These are phyloP conservation scores for Colletotrichum euphorbiae DNA, from an alignment of 2,329 filamentous ascomycete species.

Conservation along the genomic window DNA sequence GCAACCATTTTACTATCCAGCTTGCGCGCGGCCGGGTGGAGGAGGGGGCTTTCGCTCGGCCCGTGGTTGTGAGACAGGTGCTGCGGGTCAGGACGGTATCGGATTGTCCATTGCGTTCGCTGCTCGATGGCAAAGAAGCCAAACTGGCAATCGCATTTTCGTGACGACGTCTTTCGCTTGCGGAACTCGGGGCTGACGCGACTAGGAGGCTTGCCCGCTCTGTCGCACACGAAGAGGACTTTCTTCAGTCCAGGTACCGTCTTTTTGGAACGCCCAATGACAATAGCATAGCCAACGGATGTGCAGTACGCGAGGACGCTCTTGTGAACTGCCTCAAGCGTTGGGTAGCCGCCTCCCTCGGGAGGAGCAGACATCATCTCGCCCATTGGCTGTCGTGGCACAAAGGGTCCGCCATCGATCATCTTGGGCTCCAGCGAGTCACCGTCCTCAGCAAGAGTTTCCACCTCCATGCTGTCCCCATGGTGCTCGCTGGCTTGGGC, in stretches of 20 bases:
- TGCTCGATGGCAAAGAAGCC: constrained; percentile 78
- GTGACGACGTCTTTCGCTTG: constrained; percentile 75
- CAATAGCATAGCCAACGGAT: constrained; percentile 75
- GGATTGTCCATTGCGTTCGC: constrained; percentile 74
- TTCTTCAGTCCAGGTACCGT: constrained; percentile 75
- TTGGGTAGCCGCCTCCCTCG: constrained; percentile 72
- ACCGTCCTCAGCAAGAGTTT: constrained; percentile 59
- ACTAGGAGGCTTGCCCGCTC: constrained; percentile 71
- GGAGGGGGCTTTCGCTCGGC: constrained; percentile 74
- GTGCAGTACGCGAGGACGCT: constrained; percentile 74
- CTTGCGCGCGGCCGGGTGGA: constrained; percentile 74
- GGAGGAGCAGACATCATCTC: constrained; percentile 72
- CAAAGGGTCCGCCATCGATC: constrained; percentile 61
- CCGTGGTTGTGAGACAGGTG: constrained; percentile 74
- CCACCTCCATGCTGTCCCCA: constrained; percentile 65
- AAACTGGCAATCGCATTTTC: constrained; percentile 76
- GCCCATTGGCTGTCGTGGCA: constrained; percentile 67
- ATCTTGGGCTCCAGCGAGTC: constrained; percentile 62
- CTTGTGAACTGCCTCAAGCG: constrained; percentile 73
- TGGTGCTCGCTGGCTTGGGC: constrained; percentile 53
- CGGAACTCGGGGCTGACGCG: constrained; percentile 73
- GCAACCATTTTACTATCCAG: constrained; percentile 76
- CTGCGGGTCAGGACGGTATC: constrained; percentile 69
- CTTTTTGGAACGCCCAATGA: constrained; percentile 76
- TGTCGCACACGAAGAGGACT: constrained; percentile 75